These are phyloP conservation scores for Vicia villosa DNA, from an alignment of 306 rosid genomes.

Conservation along the genomic window DNA sequence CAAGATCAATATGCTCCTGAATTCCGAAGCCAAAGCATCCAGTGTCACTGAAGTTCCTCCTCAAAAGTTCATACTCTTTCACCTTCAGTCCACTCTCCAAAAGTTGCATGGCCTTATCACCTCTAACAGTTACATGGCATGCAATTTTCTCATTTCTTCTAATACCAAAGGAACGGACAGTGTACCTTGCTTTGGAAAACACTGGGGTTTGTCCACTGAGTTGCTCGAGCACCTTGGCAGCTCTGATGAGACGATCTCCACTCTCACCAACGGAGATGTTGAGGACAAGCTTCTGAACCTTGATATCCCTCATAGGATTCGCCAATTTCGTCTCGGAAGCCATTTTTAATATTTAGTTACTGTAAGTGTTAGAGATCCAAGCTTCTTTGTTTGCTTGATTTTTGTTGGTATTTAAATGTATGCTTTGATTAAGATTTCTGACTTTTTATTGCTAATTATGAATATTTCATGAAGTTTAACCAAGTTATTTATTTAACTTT, in stretches of 20 bases:
- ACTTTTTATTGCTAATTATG: not conserved
- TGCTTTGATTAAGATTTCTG: not conserved
- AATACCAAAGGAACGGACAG: constrained; percentile 79
- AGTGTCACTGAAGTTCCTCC: constrained; percentile 85
- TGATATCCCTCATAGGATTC: constrained; percentile 80
- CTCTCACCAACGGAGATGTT: constrained; percentile 86
- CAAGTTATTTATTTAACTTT: not conserved
- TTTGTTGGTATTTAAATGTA: not conserved
- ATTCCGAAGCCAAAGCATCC: constrained; percentile 91
- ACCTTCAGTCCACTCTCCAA: constrained; percentile 88
- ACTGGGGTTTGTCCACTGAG: constrained; percentile 80
- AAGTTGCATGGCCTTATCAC: constrained; percentile 88
- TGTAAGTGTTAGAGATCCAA: not conserved
- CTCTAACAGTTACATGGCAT: constrained; percentile 84
- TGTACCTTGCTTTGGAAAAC: constrained; percentile 78
- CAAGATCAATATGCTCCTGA: constrained; percentile 85
- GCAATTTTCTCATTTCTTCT: constrained; percentile 90
- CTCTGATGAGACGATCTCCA: constrained; percentile 84
- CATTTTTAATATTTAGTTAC: constrained; percentile 27
- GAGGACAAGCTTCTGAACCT: constrained; percentile 79
- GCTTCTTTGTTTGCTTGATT: not conserved
- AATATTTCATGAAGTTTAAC: not conserved
- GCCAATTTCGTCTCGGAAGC: constrained; percentile 76
- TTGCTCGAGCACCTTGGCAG: constrained; percentile 83
- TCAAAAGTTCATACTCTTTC: constrained; percentile 73